Percentiles rank a stretch among this genome's conserved stretches.
Conservation (phyloP, 1,139 yeast genomes). For the Meyerozyma carpophila region DNA sequence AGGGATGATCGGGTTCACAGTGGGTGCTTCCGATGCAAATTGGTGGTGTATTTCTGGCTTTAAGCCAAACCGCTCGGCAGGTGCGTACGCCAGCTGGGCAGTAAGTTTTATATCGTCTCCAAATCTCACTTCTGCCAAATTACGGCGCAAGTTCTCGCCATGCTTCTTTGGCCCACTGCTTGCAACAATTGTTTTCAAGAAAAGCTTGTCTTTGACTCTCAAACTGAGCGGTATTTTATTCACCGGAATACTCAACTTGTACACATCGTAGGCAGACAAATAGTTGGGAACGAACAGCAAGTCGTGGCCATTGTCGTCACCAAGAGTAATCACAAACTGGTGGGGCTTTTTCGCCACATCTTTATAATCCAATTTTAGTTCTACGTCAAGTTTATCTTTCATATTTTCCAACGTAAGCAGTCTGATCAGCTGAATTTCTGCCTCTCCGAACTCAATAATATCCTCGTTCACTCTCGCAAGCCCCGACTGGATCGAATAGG, state of each 20-base stretch:
- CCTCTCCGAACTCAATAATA: slow-evolving; percentile 28
- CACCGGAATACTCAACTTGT: slow-evolving; percentile 22
- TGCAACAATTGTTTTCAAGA: slow-evolving; percentile 26
- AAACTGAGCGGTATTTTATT: slow-evolving; percentile 32
- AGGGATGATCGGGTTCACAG: slow-evolving; percentile 54
- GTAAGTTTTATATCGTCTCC: slow-evolving; percentile 21
- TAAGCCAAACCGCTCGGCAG: slow-evolving; percentile 38
- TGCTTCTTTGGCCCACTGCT: slow-evolving; percentile 6
- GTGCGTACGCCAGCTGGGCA: slow-evolving; percentile 18
- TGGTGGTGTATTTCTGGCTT: slow-evolving; percentile 67
- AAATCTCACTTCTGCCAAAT: slow-evolving; percentile 33
- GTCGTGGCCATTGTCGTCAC: slow-evolving; percentile 11
- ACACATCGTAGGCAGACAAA: slow-evolving; percentile 7
- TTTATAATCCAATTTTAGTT: slow-evolving; percentile 21
- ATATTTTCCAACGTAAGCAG: slow-evolving; percentile 25
- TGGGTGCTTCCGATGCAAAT: slow-evolving; percentile 53
- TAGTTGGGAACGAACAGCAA: slow-evolving; percentile 12
- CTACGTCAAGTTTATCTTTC: slow-evolving; percentile 28
- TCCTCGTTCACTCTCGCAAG: slow-evolving; percentile 22
- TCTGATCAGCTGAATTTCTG: slow-evolving; percentile 31
- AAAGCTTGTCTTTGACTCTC: slow-evolving; percentile 27
- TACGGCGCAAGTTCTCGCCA: slow-evolving; percentile 19
- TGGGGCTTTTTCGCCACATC: slow-evolving; percentile 12
- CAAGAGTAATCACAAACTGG: slow-evolving; percentile 15
- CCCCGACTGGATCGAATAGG: slow-evolving; percentile 26